A percentile compares a stretch with the other conserved stretches of the same genome.
phyloP scores from a whole-genome alignment of 495 filamentous ascomycete genomes.

The Penicillium lagena region DNA sequence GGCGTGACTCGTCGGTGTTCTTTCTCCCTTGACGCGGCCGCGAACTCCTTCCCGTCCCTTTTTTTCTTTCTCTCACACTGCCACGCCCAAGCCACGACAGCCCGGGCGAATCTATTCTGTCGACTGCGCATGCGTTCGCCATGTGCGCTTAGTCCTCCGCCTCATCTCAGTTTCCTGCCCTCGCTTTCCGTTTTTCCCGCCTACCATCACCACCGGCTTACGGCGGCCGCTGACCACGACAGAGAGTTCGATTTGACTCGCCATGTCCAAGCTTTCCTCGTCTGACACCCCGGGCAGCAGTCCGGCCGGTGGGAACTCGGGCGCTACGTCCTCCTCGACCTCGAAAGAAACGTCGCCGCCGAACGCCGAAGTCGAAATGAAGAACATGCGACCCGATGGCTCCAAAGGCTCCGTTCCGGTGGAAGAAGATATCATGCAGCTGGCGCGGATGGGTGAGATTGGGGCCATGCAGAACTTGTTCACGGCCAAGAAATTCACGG shows the following conservation, averaged over 20 bases:
- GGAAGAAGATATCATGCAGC: slow-evolving; percentile 91
- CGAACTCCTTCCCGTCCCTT: not conserved
- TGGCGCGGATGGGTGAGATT: slow-evolving; percentile 84
- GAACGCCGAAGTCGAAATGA: slow-evolving; percentile 64
- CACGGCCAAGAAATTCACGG: slow-evolving; percentile 70
- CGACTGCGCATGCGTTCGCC: not conserved
- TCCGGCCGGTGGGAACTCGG: slow-evolving; percentile 16
- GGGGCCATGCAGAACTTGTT: slow-evolving; percentile 82
- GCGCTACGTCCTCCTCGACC: slow-evolving; percentile 28
- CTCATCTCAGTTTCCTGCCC: not conserved
- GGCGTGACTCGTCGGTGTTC: not conserved
- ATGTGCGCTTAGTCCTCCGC: not conserved
- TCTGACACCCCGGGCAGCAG: slow-evolving; percentile 20
- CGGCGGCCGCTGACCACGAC: too few relatives aligned
- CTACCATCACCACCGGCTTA: too few relatives aligned
- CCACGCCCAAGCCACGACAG: not conserved
- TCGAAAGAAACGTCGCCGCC: slow-evolving; percentile 55
- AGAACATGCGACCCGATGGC: slow-evolving; percentile 47
- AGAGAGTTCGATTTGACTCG: not conserved
- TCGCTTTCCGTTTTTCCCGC: not conserved
- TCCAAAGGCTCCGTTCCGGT: slow-evolving; percentile 45
- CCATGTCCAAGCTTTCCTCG: slow-evolving; percentile 24
- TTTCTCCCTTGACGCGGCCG: not conserved
- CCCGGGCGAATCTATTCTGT: too few relatives aligned
- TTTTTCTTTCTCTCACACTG: not conserved